Percentiles rank a stretch among this genome's conserved stretches.
Evolutionary conservation across 352 stramenopile genomes (phyloP).

Genomic region (Phytophthora fragariae): DNA sequence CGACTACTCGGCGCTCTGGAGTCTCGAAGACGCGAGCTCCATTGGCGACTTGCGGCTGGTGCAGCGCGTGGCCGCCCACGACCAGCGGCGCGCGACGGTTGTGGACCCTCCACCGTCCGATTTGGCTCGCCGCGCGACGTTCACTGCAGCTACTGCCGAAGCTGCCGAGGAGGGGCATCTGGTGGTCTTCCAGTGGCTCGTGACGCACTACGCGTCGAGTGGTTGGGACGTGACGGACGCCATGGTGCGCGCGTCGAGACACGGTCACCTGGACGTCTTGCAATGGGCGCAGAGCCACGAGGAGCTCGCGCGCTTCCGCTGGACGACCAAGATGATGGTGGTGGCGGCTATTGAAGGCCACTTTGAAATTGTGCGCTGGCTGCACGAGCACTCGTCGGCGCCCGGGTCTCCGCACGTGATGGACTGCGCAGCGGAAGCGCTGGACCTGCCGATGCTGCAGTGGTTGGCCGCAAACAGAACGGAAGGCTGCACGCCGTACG

Average conservation of each 20-base stretch:
- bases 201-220: slow-evolving; percentile 28
- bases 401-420: slow-evolving; percentile 44
- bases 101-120: slow-evolving; percentile 26
- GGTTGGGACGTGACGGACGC: slow-evolving; percentile 34
- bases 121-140: slow-evolving; percentile 23
- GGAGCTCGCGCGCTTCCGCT: slow-evolving; percentile 23
- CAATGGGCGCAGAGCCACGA: slow-evolving; percentile 31
- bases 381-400: slow-evolving; percentile 39
- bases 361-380: slow-evolving; percentile 48
- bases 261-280: slow-evolving; percentile 34
- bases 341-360: slow-evolving; percentile 54
- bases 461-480: slow-evolving; percentile 47
- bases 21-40: slow-evolving; percentile 36
- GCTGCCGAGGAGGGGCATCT: slow-evolving; percentile 35
- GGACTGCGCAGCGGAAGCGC: slow-evolving; percentile 45
- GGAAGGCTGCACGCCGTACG: slow-evolving; percentile 47
- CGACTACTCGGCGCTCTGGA: slow-evolving; percentile 41
- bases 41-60: slow-evolving; percentile 36
- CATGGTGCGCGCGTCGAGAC: slow-evolving; percentile 37
- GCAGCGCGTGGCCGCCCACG: slow-evolving; percentile 37
- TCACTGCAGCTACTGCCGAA: slow-evolving; percentile 21
- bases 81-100: slow-evolving; percentile 17
- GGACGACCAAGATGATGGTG: slow-evolving; percentile 48
- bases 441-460: slow-evolving; percentile 41
- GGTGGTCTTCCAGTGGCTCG: slow-evolving; percentile 37